Base-by-base conservation (phyloP, 78 protist species). In the Guillardia theta region DNA sequence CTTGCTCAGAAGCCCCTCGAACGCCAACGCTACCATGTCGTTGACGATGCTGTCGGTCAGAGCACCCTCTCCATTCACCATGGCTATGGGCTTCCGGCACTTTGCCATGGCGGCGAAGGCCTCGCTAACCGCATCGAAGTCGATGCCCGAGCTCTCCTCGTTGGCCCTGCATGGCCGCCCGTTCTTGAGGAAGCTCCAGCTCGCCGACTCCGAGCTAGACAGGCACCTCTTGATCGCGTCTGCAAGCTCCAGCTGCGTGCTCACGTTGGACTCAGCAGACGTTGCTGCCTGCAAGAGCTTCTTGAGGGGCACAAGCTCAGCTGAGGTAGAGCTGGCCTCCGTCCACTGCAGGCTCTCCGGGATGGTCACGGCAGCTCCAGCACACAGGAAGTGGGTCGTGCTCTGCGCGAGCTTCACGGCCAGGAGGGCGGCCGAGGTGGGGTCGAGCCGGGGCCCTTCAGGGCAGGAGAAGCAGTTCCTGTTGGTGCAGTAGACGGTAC, bases 381-480 rank as follows among this genome's bases (percentile, higher is more conserved):
- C 53, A 48, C 90, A 80, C 22, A 80, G 90, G 10, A 80, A 39
- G 50, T 80, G 90, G 4, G 90, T 80, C 37, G 46, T 44, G 46
- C 90, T 44, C 46, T 39, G 46, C 5, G 90, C 90, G 24, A 80
- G 90, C 90, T 39, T 80, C 33, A 80, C 90, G 5, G 90, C 90
- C 33, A 80, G 48, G 24, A 80, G 53, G 1, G 90, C 90, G 1
- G 90, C 90, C 2, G 90, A 80, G 10, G 90, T 80, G 22, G 90
- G 53, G 33, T 80, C 90, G 48, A 80, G 90, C 37, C 90, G 90
- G 33, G 90, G 90, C 37, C 90, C 90, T 46, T 80, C 90, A 1
- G 90, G 44, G 33, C 44, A 80, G 58, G 90, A 80, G 22, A 39
- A 44, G 33, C 90, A 80, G 37, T 80, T 80, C 50, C 53, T 19